phyloP scores from a whole-genome alignment of 768 basidiomycete genomes.

The Auriscalpium microsporum region DNA sequence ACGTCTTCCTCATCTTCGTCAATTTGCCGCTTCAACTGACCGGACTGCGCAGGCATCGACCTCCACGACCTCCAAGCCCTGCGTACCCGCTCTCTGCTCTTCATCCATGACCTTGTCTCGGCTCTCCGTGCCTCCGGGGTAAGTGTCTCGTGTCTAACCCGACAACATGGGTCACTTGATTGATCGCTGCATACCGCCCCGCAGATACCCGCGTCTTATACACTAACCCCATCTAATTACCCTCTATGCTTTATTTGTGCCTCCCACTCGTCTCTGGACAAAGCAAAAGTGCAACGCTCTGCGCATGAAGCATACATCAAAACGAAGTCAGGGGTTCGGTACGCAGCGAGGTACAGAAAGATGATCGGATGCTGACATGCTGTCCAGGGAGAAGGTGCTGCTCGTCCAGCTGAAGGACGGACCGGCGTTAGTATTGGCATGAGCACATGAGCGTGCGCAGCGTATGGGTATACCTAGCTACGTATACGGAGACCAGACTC shows the following conservation, averaged over 20 bases:
- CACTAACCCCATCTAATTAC: slow-evolving; percentile 51
- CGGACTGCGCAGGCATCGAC: slow-evolving; percentile 40
- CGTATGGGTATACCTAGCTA: no score
- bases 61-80: slow-evolving; percentile 63
- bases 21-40: background rate
- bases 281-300: slow-evolving; percentile 32
- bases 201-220: slow-evolving; percentile 56
- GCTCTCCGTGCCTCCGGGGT: slow-evolving; percentile 56
- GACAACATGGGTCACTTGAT: no score
- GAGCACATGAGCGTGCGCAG: background rate
- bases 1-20: slow-evolving; percentile 18
- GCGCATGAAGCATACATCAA: slow-evolving; percentile 39
- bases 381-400: slow-evolving; percentile 38
- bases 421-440: slow-evolving; percentile 51
- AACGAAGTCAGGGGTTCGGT: slow-evolving; percentile 25
- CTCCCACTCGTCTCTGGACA: slow-evolving; percentile 35
- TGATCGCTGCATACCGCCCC: no score
- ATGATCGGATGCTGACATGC: background rate
- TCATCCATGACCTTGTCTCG: slow-evolving; percentile 56
- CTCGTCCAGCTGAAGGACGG: slow-evolving; percentile 44
- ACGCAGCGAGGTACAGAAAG: background rate
- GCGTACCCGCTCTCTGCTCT: slow-evolving; percentile 49
- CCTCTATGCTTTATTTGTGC: slow-evolving; percentile 53
- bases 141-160: slow-evolving; percentile 15
- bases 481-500: no score